phyloP scores from a whole-genome alignment of 2,329 filamentous ascomycete genomes.

The Hypoxylon sp. region DNA sequence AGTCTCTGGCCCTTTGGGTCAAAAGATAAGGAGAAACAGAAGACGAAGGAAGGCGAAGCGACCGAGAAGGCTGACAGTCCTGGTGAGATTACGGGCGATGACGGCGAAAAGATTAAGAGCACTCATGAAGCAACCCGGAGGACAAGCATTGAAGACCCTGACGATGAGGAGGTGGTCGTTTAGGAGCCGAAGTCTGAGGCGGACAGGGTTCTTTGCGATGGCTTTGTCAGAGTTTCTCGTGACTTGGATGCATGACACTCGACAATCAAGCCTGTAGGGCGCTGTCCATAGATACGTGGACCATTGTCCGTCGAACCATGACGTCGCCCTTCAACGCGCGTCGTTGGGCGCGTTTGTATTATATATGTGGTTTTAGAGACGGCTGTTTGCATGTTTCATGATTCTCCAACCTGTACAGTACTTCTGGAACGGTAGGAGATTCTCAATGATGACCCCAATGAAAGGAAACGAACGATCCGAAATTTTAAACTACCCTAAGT shows the following conservation, averaged over 20 bases:
- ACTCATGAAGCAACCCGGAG: slow-evolving; percentile 68
- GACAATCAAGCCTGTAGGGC: slow-evolving; percentile 19
- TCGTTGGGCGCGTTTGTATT: slow-evolving; percentile 40
- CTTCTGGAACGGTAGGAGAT: slow-evolving; percentile 35
- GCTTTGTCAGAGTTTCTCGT: slow-evolving; percentile 42
- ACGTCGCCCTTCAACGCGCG: slow-evolving; percentile 18
- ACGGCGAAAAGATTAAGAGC: slow-evolving; percentile 60
- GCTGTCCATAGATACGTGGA: slow-evolving; percentile 4
- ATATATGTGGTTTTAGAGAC: slow-evolving; percentile 45
- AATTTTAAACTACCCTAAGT: neutral
- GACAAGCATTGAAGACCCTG: slow-evolving; percentile 72
- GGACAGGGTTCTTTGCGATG: slow-evolving; percentile 28
- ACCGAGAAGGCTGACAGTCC: slow-evolving; percentile 48
- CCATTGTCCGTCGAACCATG: slow-evolving; percentile 6
- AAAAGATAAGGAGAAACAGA: slow-evolving; percentile 54
- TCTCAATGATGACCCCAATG: slow-evolving; percentile 8
- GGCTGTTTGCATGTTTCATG: slow-evolving; percentile 36
- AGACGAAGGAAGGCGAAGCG: slow-evolving; percentile 55
- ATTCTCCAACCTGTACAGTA: slow-evolving; percentile 45
- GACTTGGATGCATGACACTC: slow-evolving; percentile 27
- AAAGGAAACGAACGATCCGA: neutral
- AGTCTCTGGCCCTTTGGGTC: slow-evolving; percentile 70
- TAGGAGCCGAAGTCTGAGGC: slow-evolving; percentile 49
- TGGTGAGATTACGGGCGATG: slow-evolving; percentile 57
- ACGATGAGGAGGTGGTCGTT: slow-evolving; percentile 60